These are phyloP conservation scores for Galeopsis tetrahit DNA, from an alignment of 257 asterid genomes.

Conservation along the genomic window DNA sequence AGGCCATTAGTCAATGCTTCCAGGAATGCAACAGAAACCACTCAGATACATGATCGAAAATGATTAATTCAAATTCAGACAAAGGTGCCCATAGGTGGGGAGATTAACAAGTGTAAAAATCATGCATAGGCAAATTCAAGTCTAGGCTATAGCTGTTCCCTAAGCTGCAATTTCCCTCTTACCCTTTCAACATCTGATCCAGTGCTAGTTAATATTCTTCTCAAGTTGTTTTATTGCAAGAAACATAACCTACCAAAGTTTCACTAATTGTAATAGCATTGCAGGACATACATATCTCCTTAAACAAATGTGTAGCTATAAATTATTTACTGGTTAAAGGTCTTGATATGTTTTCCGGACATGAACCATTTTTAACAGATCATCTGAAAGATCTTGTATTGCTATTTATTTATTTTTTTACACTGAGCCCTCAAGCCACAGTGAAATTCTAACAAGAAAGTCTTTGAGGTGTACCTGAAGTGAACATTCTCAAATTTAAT, in stretches of 20 bases:
- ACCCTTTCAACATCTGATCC: slow-evolving; percentile 13
- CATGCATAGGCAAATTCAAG: slow-evolving; percentile 31
- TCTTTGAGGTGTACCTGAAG: slow-evolving; percentile 69
- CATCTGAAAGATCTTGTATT: background rate
- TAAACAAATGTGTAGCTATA: slow-evolving; percentile 25
- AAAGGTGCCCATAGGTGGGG: slow-evolving; percentile 2
- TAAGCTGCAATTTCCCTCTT: background rate
- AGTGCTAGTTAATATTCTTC: slow-evolving; percentile 12
- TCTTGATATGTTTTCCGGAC: slow-evolving; percentile 15
- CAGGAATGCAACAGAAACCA: slow-evolving; percentile 8
- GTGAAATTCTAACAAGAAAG: slow-evolving; percentile 25
- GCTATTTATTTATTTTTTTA: background rate
- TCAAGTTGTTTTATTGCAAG: background rate
- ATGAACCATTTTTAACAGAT: slow-evolving; percentile 21
- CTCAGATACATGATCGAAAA: slow-evolving; percentile 10
- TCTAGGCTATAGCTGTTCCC: background rate
- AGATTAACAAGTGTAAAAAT: slow-evolving; percentile 14
- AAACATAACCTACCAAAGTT: slow-evolving; percentile 10
- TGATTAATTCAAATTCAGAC: slow-evolving; percentile 6
- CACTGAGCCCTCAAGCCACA: slow-evolving; percentile 13
- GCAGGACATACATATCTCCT: slow-evolving; percentile 7
- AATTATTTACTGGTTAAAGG: slow-evolving; percentile 8
- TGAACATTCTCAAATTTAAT: slow-evolving; percentile 84
- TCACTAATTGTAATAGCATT: background rate
- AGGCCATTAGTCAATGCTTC: background rate